These are phyloP conservation scores for Fraxinus cuspidata DNA, from an alignment of 257 asterid genomes.

Conservation along the genomic window DNA sequence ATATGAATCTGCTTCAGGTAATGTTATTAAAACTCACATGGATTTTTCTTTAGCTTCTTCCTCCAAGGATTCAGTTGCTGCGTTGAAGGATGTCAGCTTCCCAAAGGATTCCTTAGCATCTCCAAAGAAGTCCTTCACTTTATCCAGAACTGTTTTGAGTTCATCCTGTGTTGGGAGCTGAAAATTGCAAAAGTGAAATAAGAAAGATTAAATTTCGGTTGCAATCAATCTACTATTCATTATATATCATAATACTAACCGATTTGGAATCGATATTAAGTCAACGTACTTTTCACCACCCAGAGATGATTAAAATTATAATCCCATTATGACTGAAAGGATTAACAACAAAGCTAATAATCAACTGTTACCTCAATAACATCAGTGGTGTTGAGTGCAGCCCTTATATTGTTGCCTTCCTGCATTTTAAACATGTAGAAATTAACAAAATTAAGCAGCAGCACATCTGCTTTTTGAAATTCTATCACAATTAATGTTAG, in stretches of 20 bases:
- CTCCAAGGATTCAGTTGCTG: slow-evolving; percentile 47
- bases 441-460: background rate
- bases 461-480: background rate
- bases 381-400: slow-evolving; percentile 74
- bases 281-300: background rate
- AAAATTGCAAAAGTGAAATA: background rate
- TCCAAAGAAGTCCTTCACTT: slow-evolving; percentile 90
- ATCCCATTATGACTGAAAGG: background rate
- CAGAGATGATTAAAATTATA: background rate
- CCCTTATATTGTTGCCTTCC: slow-evolving; percentile 79
- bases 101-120: slow-evolving; percentile 96
- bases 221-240: slow-evolving; percentile 1
- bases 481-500: background rate
- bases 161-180: slow-evolving; percentile 83
- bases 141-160: slow-evolving; percentile 88
- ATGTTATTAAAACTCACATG: slow-evolving; percentile 42
- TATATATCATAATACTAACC: background rate
- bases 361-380: slow-evolving; percentile 68
- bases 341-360: background rate
- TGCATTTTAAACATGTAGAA: slow-evolving; percentile 37
- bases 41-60: slow-evolving; percentile 54
- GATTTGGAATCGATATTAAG: background rate
- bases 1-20: background rate
- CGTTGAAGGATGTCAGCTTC: slow-evolving; percentile 69
- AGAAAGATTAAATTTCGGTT: background rate